Conservation (phyloP, 805 yeast genomes). For the Ogataea methylovora region DNA sequence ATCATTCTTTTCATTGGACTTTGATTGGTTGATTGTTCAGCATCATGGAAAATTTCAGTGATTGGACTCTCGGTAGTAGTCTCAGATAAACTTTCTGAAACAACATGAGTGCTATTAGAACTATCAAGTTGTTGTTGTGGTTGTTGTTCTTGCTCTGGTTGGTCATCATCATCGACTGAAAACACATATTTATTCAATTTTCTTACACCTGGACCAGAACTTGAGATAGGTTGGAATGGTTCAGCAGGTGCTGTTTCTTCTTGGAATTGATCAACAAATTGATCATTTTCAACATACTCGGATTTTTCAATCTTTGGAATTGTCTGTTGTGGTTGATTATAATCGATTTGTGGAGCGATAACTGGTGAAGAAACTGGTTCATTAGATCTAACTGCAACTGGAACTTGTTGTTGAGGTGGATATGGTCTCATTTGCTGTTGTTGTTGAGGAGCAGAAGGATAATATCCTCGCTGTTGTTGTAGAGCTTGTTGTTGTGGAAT, state of each 20-base stretch:
- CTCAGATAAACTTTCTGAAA: too few species aligned
- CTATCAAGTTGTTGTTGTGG: too few species aligned
- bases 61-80: too few species aligned
- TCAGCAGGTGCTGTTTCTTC: constrained; percentile 1
- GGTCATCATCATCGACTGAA: constrained; percentile 20
- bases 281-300: too few species aligned
- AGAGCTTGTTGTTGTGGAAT: constrained; percentile 4
- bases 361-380: too few species aligned
- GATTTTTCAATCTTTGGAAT: neutral
- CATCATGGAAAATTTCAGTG: too few species aligned
- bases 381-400: constrained; percentile 1
- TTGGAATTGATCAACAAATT: neutral
- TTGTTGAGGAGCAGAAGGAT: neutral
- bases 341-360: too few species aligned
- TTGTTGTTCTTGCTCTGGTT: too few species aligned
- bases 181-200: constrained; percentile 20
- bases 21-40: too few species aligned
- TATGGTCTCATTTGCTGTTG: constrained; percentile 4
- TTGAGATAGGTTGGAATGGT: constrained; percentile 6
- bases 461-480: constrained; percentile 1
- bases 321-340: neutral
- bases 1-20: too few species aligned
- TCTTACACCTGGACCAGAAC: constrained; percentile 4
- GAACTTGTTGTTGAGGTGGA: constrained; percentile 5
- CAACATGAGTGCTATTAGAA: too few species aligned